A percentile compares a stretch with the other conserved stretches of the same genome.
Conservation (phyloP, 169 alveolate genomes). For the Fabrea salina region DNA sequence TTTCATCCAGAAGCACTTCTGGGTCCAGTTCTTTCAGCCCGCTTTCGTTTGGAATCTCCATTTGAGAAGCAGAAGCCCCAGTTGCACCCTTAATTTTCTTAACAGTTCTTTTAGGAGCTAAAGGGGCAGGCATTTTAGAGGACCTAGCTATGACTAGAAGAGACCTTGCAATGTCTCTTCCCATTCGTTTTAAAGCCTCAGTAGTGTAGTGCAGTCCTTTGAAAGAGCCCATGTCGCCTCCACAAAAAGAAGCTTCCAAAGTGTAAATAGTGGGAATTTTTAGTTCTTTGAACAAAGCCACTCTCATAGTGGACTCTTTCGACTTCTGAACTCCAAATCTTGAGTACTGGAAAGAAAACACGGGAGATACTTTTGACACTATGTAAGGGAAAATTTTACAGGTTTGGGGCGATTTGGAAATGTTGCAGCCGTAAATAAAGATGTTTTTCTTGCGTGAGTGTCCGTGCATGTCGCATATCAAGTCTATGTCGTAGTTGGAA, state of each 20-base stretch:
- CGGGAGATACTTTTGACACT: slow-evolving; percentile 49
- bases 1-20: neutral
- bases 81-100: neutral
- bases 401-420: neutral
- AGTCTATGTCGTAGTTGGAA: slow-evolving; percentile 43
- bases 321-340: slow-evolving; percentile 36
- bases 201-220: slow-evolving; percentile 18
- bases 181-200: neutral
- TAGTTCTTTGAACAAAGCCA: slow-evolving; percentile 34
- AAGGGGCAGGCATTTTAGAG: neutral
- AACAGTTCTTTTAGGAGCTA: neutral
- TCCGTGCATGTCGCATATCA: slow-evolving; percentile 91
- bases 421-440: slow-evolving; percentile 72
- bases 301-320: slow-evolving; percentile 39
- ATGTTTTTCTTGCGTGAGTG: slow-evolving; percentile 89
- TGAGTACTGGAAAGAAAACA: slow-evolving; percentile 42
- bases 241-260: slow-evolving; percentile 61
- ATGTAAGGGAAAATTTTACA: slow-evolving; percentile 62
- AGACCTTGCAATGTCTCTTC: slow-evolving; percentile 12
- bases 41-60: neutral
- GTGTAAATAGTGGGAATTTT: slow-evolving; percentile 66
- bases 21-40: neutral
- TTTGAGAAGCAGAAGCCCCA: neutral
- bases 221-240: slow-evolving; percentile 9
- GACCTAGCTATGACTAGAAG: neutral